These are phyloP conservation scores for Elaeis guineensis DNA, from an alignment of 176 grass and related monocot species.

Conservation along the genomic window DNA sequence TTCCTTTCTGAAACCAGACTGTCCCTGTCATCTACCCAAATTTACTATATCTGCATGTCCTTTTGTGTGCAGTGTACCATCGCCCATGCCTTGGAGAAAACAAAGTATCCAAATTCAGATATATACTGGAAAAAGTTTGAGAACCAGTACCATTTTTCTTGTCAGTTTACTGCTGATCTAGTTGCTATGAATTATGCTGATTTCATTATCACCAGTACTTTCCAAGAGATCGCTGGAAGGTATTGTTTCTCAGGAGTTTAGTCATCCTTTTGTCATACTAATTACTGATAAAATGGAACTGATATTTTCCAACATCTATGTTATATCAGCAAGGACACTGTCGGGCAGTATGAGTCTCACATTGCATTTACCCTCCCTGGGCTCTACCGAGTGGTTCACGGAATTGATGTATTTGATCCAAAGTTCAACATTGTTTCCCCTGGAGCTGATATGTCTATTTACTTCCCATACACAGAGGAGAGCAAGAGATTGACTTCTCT, in stretches of 20 bases:
- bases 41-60: too few relatives aligned
- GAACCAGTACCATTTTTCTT: constrained; percentile 90
- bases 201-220: constrained; percentile 97
- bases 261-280: too few relatives aligned
- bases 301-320: background rate
- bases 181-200: constrained; percentile 92
- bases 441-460: constrained; percentile 90
- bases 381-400: constrained; percentile 88
- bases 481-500: constrained; percentile 81
- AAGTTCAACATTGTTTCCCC: constrained; percentile 99
- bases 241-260: background rate
- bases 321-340: constrained; percentile 76
- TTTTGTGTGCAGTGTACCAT: constrained; percentile 58
- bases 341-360: constrained; percentile 90
- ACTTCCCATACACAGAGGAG: constrained; percentile 69
- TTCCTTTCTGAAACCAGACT: background rate
- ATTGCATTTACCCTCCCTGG: constrained; percentile 89
- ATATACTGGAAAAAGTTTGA: constrained; percentile 92
- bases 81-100: constrained; percentile 97
- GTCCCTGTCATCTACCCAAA: too few relatives aligned
- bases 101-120: constrained; percentile 93
- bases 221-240: constrained; percentile 99
- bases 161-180: constrained; percentile 92
- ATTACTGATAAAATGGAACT: too few relatives aligned
- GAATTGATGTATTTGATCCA: constrained; percentile 92